These are phyloP conservation scores for Colletotrichum graminicola DNA, from an alignment of 2,329 filamentous ascomycete species.

Conservation along the genomic window DNA sequence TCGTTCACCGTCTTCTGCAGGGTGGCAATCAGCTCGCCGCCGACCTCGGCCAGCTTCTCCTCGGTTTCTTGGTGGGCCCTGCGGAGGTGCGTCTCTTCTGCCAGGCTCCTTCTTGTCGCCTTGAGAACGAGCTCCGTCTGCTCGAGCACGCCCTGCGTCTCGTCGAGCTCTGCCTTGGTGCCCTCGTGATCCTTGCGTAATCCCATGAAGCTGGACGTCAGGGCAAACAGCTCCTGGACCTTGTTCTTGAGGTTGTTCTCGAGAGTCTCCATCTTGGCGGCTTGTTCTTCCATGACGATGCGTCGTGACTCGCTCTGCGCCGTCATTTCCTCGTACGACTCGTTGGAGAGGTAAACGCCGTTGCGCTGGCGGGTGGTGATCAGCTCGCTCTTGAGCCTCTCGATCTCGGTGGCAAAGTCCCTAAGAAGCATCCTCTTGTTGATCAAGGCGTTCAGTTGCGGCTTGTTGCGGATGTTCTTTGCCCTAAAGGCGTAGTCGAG, in stretches of 20 bases:
- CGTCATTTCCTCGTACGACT: slow-evolving; percentile 90
- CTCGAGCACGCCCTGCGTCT: slow-evolving; percentile 84
- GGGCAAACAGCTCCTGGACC: slow-evolving; percentile 87
- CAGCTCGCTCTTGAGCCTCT: slow-evolving; percentile 92
- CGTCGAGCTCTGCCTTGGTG: slow-evolving; percentile 77
- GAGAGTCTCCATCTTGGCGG: slow-evolving; percentile 91
- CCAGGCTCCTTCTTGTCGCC: slow-evolving; percentile 80
- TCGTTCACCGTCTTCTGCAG: slow-evolving; percentile 83
- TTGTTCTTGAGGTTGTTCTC: slow-evolving; percentile 93
- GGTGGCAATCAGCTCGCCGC: slow-evolving; percentile 81
- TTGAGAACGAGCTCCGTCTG: slow-evolving; percentile 88
- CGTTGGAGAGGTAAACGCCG: slow-evolving; percentile 92
- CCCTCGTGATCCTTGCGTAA: slow-evolving; percentile 91
- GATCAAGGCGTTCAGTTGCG: slow-evolving; percentile 91
- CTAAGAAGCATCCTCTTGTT: slow-evolving; percentile 92
- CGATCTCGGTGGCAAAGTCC: slow-evolving; percentile 93
- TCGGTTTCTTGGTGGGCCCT: slow-evolving; percentile 91
- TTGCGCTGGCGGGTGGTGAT: slow-evolving; percentile 94
- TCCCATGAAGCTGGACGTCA: slow-evolving; percentile 88
- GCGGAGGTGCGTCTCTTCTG: slow-evolving; percentile 82
- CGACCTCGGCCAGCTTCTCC: slow-evolving; percentile 78
- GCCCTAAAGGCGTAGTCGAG: slow-evolving; percentile 97
- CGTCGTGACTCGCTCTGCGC: slow-evolving; percentile 91
- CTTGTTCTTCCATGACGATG: slow-evolving; percentile 92
- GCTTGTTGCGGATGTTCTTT: slow-evolving; percentile 99